These are phyloP conservation scores for Apiospora saccharicola DNA, from an alignment of 2,329 filamentous ascomycete genomes.

Conservation along the genomic window DNA sequence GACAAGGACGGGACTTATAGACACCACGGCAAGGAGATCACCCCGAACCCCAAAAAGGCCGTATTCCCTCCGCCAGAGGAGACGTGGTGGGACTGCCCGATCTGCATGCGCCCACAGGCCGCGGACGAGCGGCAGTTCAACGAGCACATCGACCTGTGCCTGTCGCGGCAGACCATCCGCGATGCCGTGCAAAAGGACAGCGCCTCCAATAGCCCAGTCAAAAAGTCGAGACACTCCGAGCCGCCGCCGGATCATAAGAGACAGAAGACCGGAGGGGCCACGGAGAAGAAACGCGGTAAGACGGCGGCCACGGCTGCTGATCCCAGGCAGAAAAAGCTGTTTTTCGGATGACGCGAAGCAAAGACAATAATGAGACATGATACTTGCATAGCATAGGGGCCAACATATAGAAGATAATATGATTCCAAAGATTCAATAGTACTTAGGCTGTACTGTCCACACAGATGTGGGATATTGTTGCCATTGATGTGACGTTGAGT, in stretches of 20 bases:
- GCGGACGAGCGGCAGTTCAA: conserved; percentile 84
- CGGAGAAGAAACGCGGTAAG: conserved; percentile 37
- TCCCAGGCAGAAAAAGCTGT: conserved; percentile 50
- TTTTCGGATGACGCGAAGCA: conserved; percentile 45
- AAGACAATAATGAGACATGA: conserved; percentile 26
- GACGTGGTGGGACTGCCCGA: conserved; percentile 83
- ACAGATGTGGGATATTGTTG: not conserved
- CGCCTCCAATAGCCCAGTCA: conserved; percentile 34
- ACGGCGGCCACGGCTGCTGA: conserved; percentile 32
- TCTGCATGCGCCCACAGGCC: conserved; percentile 79
- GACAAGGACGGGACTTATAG: conserved; percentile 45
- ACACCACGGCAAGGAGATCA: conserved; percentile 60
- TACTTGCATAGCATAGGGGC: not conserved
- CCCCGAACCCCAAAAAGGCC: conserved; percentile 52
- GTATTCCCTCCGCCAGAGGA: conserved; percentile 39
- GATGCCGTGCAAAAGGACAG: conserved; percentile 73
- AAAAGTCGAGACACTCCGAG: not conserved
- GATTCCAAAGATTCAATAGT: not conserved
- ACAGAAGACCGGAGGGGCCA: conserved; percentile 36
- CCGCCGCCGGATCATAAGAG: conserved; percentile 38
- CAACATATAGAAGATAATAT: not conserved
- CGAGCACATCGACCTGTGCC: conserved; percentile 88
- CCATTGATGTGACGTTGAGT: not conserved
- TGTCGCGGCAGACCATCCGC: conserved; percentile 85
- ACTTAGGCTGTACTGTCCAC: too few species aligned